Conservation (phyloP, 2,329 filamentous ascomycete species). For the Fusarium metavorans region DNA sequence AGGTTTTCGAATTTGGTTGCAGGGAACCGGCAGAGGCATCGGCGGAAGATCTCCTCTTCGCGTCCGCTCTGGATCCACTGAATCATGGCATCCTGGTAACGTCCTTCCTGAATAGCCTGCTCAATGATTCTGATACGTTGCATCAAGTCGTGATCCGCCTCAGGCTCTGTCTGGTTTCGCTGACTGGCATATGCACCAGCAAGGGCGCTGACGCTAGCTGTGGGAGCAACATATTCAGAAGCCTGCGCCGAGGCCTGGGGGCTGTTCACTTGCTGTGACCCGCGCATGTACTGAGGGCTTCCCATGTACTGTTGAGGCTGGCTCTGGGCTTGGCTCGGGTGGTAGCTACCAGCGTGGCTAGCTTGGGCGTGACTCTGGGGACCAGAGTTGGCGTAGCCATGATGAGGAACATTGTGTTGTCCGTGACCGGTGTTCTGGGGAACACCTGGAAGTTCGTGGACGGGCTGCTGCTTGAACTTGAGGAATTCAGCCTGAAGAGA, state of each 20-base stretch:
- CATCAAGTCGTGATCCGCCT: conserved; percentile 64
- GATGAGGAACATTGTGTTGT: conserved; percentile 43
- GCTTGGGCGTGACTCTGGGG: conserved; percentile 40
- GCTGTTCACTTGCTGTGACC: conserved; percentile 48
- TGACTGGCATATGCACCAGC: conserved; percentile 52
- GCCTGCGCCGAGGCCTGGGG: conserved; percentile 49
- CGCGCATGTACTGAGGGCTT: conserved; percentile 54
- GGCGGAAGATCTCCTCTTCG: conserved; percentile 72
- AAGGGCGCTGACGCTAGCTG: conserved; percentile 49
- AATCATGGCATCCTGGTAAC: conserved; percentile 72
- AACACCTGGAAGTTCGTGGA: conserved; percentile 56
- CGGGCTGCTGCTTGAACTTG: conserved; percentile 65
- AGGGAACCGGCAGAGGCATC: conserved; percentile 53
- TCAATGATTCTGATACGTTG: conserved; percentile 70
- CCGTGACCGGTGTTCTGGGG: conserved; percentile 37
- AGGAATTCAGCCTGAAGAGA: conserved; percentile 75
- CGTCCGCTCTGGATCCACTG: conserved; percentile 75
- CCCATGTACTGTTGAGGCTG: conserved; percentile 50
- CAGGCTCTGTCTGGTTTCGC: conserved; percentile 51
- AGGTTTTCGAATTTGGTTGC: conserved; percentile 63
- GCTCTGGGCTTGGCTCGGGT: conserved; percentile 49
- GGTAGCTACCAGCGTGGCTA: conserved; percentile 51
- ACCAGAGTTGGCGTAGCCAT: conserved; percentile 44
- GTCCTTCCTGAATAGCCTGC: conserved; percentile 69
- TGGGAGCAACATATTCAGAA: conserved; percentile 50